Percentiles rank a stretch among this genome's conserved stretches.
Conservation (phyloP, 192 early-diverging fungal genomes). For the Thoreauomyces humboldtii region DNA sequence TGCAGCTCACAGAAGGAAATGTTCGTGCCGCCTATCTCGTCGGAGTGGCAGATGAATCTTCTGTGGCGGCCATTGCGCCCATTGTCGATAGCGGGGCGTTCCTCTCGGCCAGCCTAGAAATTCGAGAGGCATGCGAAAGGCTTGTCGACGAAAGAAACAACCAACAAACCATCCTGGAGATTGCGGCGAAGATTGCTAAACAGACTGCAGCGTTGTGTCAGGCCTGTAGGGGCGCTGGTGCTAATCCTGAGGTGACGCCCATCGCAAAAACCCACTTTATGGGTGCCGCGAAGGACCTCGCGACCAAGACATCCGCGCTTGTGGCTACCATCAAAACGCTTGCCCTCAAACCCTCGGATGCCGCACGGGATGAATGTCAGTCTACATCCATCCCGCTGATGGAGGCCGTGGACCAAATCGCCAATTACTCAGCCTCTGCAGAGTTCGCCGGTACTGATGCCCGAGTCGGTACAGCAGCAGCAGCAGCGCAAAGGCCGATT, state of each 20-base stretch:
- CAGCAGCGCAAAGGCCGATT: slow-evolving; percentile 42
- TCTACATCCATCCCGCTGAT: slow-evolving; percentile 33
- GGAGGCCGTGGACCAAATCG: slow-evolving; percentile 43
- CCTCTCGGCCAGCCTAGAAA: slow-evolving; percentile 26
- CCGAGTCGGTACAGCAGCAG: slow-evolving; percentile 34
- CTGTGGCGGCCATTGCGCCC: slow-evolving; percentile 36
- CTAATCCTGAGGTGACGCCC: slow-evolving; percentile 23
- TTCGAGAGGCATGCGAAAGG: slow-evolving; percentile 37
- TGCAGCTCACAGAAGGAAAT: slow-evolving; percentile 36
- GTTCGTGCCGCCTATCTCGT: slow-evolving; percentile 47
- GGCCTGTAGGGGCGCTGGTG: slow-evolving; percentile 40
- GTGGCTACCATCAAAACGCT: slow-evolving; percentile 47
- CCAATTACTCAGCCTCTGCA: slow-evolving; percentile 30
- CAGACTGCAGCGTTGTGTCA: slow-evolving; percentile 45
- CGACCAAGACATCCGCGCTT: slow-evolving; percentile 36
- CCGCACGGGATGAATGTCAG: slow-evolving; percentile 34
- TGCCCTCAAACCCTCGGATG: slow-evolving; percentile 34
- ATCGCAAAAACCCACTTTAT: slow-evolving; percentile 43
- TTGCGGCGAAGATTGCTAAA: slow-evolving; percentile 46
- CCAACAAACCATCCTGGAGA: slow-evolving; percentile 41
- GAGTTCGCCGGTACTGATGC: slow-evolving; percentile 48
- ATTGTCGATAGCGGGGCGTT: slow-evolving; percentile 36
- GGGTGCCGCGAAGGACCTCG: slow-evolving; percentile 43
- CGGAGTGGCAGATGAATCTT: slow-evolving; percentile 42
- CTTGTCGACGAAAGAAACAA: slow-evolving; percentile 38